Conservation (phyloP, 768 basidiomycete species). For the Obba rivulosa region DNA sequence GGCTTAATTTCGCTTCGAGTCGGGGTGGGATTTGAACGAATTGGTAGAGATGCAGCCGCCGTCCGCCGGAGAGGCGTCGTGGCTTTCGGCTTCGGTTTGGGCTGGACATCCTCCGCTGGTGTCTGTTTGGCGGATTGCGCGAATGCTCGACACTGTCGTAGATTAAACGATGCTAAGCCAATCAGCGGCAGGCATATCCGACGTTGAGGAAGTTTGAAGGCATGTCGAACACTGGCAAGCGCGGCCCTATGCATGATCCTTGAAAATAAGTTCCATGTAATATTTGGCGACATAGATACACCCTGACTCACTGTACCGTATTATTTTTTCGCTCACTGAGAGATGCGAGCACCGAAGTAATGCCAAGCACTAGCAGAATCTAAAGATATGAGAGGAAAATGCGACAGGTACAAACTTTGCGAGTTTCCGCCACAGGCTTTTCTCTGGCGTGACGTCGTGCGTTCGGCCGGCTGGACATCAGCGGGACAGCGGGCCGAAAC, state of each 20-base stretch:
- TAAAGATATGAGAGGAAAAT: no score
- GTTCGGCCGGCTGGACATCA: no score
- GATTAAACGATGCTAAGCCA: not conserved
- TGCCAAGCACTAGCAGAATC: no score
- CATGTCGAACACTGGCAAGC: not conserved
- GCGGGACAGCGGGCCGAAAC: no score
- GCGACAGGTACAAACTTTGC: no score
- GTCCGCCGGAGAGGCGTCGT: slow-evolving; percentile 76
- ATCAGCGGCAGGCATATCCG: no score
- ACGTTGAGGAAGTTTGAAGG: not conserved
- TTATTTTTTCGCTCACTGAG: no score
- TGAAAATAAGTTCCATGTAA: not conserved
- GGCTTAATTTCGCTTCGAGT: slow-evolving; percentile 76
- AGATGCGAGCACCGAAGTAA: no score
- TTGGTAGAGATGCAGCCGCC: slow-evolving; percentile 80
- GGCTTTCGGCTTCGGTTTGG: slow-evolving; percentile 66
- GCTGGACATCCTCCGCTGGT: not conserved
- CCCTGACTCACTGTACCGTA: not conserved
- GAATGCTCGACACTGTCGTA: not conserved
- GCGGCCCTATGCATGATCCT: not conserved
- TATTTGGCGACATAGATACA: not conserved
- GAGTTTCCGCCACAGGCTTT: no score
- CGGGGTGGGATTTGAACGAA: slow-evolving; percentile 81
- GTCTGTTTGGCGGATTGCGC: not conserved
- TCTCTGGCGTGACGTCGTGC: no score